phyloP scores from a whole-genome alignment of 140 eudicot species.

The Ambrosia hybrid region DNA sequence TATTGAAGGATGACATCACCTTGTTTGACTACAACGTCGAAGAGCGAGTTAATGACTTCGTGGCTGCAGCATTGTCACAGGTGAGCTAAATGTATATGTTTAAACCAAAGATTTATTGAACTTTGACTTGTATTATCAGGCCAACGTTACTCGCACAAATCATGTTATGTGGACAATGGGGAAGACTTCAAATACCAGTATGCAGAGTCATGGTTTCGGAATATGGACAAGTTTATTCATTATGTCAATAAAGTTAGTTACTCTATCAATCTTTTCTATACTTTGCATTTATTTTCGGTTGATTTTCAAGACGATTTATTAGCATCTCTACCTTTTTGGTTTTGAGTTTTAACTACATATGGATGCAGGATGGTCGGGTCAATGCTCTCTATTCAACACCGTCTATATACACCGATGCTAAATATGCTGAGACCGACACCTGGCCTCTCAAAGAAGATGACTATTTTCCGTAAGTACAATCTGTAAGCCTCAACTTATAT shows the following conservation, averaged over 20 bases:
- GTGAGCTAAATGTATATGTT: conserved; percentile 33
- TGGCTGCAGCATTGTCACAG: conserved; percentile 77
- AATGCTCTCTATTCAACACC: conserved; percentile 97
- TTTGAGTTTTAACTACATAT: conserved; percentile 12
- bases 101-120: neutral
- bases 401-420: conserved; percentile 87
- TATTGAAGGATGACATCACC: conserved; percentile 59
- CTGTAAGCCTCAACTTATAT: neutral
- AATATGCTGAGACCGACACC: conserved; percentile 56
- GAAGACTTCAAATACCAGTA: conserved; percentile 92
- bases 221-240: conserved; percentile 96
- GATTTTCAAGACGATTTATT: neutral
- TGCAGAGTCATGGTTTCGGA: conserved; percentile 86
- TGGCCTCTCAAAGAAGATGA: conserved; percentile 94
- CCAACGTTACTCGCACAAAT: conserved; percentile 85
- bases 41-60: conserved; percentile 75
- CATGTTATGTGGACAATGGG: conserved; percentile 98
- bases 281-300: conserved; percentile 7
- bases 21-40: conserved; percentile 90
- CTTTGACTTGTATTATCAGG: conserved; percentile 45
- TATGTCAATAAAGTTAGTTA: conserved; percentile 80
- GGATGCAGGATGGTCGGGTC: conserved; percentile 88
- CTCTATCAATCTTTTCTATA: conserved; percentile 20
- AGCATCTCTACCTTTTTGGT: neutral
- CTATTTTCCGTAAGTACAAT: conserved; percentile 77